Conservation (phyloP, 176 grass and related monocot genomes). For the Triticum urartu region DNA sequence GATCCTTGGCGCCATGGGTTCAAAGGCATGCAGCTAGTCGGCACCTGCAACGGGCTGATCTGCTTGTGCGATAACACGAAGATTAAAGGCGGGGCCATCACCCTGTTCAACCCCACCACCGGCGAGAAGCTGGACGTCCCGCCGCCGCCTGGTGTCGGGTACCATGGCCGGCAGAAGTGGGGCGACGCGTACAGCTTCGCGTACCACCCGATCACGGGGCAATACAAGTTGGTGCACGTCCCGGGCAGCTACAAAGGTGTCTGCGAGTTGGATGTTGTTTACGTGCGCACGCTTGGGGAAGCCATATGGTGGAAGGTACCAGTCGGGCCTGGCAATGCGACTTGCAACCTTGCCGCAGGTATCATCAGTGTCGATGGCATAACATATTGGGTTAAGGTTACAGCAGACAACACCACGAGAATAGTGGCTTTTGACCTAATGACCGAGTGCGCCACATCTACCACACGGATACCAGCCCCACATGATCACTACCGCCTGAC, state of each 20-base stretch:
- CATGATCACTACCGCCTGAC: too few relatives aligned
- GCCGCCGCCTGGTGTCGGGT: too few relatives aligned
- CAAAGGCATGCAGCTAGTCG: background rate
- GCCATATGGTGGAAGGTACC: background rate
- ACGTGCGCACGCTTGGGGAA: background rate
- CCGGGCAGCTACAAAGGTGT: background rate
- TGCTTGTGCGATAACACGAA: background rate
- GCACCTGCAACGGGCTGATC: background rate
- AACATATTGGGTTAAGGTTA: too few relatives aligned
- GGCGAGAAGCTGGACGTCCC: background rate
- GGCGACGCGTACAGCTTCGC: background rate
- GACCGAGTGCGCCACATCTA: too few relatives aligned
- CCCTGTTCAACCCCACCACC: background rate
- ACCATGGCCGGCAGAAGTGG: background rate
- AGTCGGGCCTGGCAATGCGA: background rate
- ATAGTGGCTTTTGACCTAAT: too few relatives aligned
- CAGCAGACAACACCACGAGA: too few relatives aligned
- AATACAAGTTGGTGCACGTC: constrained; percentile 3
- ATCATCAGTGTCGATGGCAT: background rate
- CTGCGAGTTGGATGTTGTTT: background rate
- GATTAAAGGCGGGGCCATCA: background rate
- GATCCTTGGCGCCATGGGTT: background rate
- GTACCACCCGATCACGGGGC: background rate
- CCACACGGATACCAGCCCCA: too few relatives aligned
- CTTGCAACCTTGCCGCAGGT: background rate